phyloP scores from a whole-genome alignment of 306 rosid species.

The Dalbergia cultrata region DNA sequence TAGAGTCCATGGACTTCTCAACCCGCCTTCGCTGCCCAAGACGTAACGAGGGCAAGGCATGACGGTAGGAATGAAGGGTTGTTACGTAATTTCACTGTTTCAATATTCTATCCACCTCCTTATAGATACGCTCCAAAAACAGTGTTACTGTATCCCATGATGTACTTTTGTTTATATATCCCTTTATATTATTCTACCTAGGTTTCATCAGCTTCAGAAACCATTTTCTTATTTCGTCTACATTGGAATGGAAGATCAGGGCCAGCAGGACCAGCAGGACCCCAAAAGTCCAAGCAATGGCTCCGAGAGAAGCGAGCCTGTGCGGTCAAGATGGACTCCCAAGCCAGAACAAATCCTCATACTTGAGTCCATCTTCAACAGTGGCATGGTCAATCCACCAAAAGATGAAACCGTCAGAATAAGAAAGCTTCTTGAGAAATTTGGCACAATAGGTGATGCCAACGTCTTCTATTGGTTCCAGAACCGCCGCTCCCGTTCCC shows the following conservation, averaged over 20 bases:
- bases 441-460: slow-evolving; percentile 88
- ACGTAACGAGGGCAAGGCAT: background rate
- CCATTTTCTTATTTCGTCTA: slow-evolving; percentile 25
- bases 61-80: slow-evolving; percentile 25
- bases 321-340: slow-evolving; percentile 93
- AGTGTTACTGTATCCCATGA: slow-evolving; percentile 48
- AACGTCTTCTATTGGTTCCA: slow-evolving; percentile 99
- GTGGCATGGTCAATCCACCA: slow-evolving; percentile 95
- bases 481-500: slow-evolving; percentile 92
- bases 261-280: slow-evolving; percentile 58
- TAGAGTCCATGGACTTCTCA: no score
- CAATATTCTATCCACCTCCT: slow-evolving; percentile 34
- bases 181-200: slow-evolving; percentile 46
- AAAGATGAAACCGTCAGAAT: slow-evolving; percentile 88
- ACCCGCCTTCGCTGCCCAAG: background rate
- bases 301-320: slow-evolving; percentile 69
- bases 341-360: slow-evolving; percentile 92
- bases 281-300: slow-evolving; percentile 53
- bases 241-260: slow-evolving; percentile 71
- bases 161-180: slow-evolving; percentile 22
- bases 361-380: slow-evolving; percentile 95
- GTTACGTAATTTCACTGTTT: slow-evolving; percentile 20
- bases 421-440: slow-evolving; percentile 81
- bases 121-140: slow-evolving; percentile 17
- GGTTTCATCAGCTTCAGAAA: slow-evolving; percentile 53